phyloP scores from a whole-genome alignment of 140 eudicot species.

The Oenanthe javanica region DNA sequence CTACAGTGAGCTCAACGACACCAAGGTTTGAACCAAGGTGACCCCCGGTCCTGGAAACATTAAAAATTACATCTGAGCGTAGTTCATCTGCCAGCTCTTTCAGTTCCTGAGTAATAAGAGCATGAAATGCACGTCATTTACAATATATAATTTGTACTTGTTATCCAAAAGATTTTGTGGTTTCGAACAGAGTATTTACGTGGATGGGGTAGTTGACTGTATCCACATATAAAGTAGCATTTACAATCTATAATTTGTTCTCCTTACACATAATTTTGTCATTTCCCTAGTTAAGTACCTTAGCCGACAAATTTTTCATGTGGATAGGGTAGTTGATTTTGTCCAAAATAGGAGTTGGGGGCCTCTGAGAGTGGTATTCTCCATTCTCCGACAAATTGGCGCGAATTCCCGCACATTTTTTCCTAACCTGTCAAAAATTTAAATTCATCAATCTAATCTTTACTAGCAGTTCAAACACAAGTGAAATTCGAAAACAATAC shows the following conservation, averaged over 20 bases:
- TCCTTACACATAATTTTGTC: background rate
- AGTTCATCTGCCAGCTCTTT: slow-evolving; percentile 80
- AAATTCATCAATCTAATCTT: background rate
- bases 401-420: slow-evolving; percentile 39
- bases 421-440: slow-evolving; percentile 30
- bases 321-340: slow-evolving; percentile 88
- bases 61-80: slow-evolving; percentile 80
- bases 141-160: background rate
- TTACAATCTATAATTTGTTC: background rate
- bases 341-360: slow-evolving; percentile 93
- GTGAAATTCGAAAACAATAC: background rate
- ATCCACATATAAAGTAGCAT: background rate
- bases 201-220: background rate
- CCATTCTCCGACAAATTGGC: slow-evolving; percentile 68
- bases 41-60: slow-evolving; percentile 88
- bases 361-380: slow-evolving; percentile 80
- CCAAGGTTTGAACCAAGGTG: slow-evolving; percentile 97
- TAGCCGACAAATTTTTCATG: slow-evolving; percentile 76
- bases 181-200: background rate
- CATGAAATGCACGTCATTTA: background rate
- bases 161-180: background rate
- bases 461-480: background rate
- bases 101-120: slow-evolving; percentile 45
- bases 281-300: slow-evolving; percentile 31
- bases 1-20: slow-evolving; percentile 93